phyloP scores from a whole-genome alignment of 345 rosid species.

The Orychophragmus violaceus region DNA sequence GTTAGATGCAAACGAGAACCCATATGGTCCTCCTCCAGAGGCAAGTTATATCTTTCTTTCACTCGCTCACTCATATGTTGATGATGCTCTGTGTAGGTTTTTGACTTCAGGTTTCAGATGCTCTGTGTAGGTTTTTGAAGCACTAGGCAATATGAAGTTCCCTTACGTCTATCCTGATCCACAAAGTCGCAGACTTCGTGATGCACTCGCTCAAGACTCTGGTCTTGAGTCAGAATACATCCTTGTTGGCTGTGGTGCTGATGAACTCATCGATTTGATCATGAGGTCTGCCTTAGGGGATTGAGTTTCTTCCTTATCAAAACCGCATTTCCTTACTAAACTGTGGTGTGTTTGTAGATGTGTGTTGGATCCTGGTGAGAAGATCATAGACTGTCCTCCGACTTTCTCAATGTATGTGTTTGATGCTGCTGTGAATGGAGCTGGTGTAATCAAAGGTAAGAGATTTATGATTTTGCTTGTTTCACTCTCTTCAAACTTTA shows the following conservation, averaged over 20 bases:
- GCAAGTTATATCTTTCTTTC: slow-evolving; percentile 40
- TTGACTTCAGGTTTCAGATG: too few relatives aligned
- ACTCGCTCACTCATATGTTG: not conserved
- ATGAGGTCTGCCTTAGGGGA: slow-evolving; percentile 57
- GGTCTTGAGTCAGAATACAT: slow-evolving; percentile 81
- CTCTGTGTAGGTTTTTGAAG: slow-evolving; percentile 76
- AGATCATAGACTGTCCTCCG: slow-evolving; percentile 93
- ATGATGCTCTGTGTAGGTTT: slow-evolving; percentile 53
- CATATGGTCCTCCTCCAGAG: slow-evolving; percentile 99
- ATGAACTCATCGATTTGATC: slow-evolving; percentile 90
- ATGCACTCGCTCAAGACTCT: slow-evolving; percentile 79
- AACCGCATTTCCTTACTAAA: not conserved
- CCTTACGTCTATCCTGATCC: slow-evolving; percentile 93
- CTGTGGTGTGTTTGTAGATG: slow-evolving; percentile 42
- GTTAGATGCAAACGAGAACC: slow-evolving; percentile 97
- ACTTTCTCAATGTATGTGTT: slow-evolving; percentile 97
- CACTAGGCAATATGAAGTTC: slow-evolving; percentile 76
- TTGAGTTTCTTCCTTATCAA: not conserved
- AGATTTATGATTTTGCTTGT: not conserved
- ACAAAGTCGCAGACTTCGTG: slow-evolving; percentile 69
- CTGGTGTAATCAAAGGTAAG: slow-evolving; percentile 71
- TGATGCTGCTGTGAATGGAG: slow-evolving; percentile 92
- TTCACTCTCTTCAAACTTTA: not conserved
- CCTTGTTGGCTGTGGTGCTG: slow-evolving; percentile 96
- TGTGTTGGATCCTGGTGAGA: slow-evolving; percentile 94